Conservation (phyloP, 305 asterid genomes). For the Andrographis paniculata region DNA sequence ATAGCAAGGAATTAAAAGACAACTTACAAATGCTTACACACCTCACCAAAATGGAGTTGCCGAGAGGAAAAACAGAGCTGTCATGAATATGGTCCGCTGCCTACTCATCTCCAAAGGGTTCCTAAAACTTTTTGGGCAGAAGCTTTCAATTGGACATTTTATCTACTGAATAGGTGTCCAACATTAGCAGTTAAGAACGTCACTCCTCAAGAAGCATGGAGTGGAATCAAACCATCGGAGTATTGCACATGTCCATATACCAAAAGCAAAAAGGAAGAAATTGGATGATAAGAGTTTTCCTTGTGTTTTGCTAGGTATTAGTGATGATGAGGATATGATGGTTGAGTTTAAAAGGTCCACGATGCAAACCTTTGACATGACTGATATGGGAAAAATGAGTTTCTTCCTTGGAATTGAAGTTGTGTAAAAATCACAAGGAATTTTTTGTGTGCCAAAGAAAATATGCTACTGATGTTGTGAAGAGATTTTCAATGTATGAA, state of each 20-base stretch:
- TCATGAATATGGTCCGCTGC: not conserved
- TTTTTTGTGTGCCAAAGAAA: not conserved
- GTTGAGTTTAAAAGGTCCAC: not conserved
- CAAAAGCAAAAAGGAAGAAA: not conserved
- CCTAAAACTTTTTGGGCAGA: not conserved
- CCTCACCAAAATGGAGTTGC: not conserved
- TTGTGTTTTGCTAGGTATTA: not conserved
- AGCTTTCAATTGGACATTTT: not conserved
- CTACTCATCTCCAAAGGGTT: not conserved
- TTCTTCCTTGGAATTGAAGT: not conserved
- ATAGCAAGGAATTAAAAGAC: not conserved
- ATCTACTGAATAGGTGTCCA: slow-evolving; percentile 1
- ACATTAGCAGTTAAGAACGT: not conserved
- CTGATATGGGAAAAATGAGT: not conserved
- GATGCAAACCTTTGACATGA: not conserved
- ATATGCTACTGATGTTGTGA: not conserved
- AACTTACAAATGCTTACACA: not conserved
- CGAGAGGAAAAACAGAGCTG: not conserved
- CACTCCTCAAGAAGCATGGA: slow-evolving; percentile 1
- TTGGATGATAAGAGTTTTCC: not conserved
- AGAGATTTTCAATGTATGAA: not conserved
- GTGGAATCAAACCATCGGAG: not conserved
- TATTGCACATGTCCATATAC: not conserved
- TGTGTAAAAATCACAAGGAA: not conserved
- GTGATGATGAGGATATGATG: not conserved